Conservation (phyloP, 1,139 yeast genomes). For the Candida smagusa region DNA sequence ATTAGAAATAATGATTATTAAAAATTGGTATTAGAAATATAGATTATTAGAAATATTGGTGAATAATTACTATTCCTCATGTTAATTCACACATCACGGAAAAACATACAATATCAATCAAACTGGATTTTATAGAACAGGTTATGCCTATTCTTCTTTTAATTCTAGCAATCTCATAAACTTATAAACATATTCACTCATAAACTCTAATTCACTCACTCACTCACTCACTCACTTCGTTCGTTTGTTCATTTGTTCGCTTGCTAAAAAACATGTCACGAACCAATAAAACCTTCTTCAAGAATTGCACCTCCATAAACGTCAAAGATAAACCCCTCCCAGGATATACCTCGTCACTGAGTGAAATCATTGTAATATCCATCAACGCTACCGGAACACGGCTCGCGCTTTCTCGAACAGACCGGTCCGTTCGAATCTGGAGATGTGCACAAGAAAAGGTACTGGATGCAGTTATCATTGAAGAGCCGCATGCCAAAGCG, state of each 20-base stretch:
- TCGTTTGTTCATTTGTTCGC: not conserved
- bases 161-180: no score
- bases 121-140: no score
- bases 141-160: no score
- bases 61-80: no score
- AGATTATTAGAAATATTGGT: no score
- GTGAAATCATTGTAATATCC: conserved; percentile 32
- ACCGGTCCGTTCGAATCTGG: conserved; percentile 45
- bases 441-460: conserved; percentile 26
- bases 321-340: conserved; percentile 27
- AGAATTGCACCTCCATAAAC: conserved; percentile 6
- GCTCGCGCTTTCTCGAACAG: conserved; percentile 46
- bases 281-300: conserved; percentile 4
- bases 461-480: conserved; percentile 36
- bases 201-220: not conserved
- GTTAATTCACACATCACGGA: no score
- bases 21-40: no score
- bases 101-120: no score
- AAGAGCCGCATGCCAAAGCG: conserved; percentile 43
- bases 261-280: not conserved
- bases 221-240: not conserved
- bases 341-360: conserved; percentile 20
- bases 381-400: conserved; percentile 42
- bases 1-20: no score
- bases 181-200: no score